Conservation (phyloP, 495 filamentous ascomycete genomes). For the Podospora fimiseda region DNA sequence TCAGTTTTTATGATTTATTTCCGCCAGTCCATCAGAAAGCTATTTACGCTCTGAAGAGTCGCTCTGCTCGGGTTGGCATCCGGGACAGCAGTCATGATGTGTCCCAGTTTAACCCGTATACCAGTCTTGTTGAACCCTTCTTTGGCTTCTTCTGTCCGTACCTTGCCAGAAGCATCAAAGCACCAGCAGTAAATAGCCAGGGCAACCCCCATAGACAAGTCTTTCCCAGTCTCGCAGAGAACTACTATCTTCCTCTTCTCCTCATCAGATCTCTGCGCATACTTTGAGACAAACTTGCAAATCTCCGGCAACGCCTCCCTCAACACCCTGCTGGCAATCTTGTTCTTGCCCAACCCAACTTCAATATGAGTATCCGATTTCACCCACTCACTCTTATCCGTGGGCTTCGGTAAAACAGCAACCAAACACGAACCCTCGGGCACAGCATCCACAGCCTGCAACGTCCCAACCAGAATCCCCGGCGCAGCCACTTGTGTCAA, state of each 20-base stretch:
- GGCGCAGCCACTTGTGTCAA: too few relatives aligned
- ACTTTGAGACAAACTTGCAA: slow-evolving; percentile 38
- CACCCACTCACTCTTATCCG: slow-evolving; percentile 26
- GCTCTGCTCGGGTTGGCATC: slow-evolving; percentile 73
- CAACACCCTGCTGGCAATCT: slow-evolving; percentile 69
- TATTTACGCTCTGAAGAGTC: slow-evolving; percentile 81
- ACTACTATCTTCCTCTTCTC: slow-evolving; percentile 20
- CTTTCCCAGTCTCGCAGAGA: slow-evolving; percentile 37
- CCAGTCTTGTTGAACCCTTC: slow-evolving; percentile 60
- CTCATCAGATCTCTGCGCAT: slow-evolving; percentile 10
- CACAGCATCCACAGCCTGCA: slow-evolving; percentile 18
- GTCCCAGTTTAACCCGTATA: slow-evolving; percentile 68
- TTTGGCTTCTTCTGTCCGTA: slow-evolving; percentile 13
- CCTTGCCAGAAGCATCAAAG: slow-evolving; percentile 30
- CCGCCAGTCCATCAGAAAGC: slow-evolving; percentile 65
- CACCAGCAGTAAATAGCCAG: slow-evolving; percentile 41
- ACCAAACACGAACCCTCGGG: slow-evolving; percentile 18
- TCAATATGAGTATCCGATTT: slow-evolving; percentile 43
- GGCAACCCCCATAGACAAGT: slow-evolving; percentile 43
- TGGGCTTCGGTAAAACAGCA: slow-evolving; percentile 29
- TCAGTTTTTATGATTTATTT: slow-evolving; percentile 13
- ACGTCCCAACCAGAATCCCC: slow-evolving; percentile 25
- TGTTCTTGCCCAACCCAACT: slow-evolving; percentile 58
- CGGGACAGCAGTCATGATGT: slow-evolving; percentile 66
- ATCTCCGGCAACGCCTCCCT: slow-evolving; percentile 56